These are phyloP conservation scores for Schizosaccharomyces versatilis DNA, from an alignment of 1,139 yeast species.

Conservation along the genomic window DNA sequence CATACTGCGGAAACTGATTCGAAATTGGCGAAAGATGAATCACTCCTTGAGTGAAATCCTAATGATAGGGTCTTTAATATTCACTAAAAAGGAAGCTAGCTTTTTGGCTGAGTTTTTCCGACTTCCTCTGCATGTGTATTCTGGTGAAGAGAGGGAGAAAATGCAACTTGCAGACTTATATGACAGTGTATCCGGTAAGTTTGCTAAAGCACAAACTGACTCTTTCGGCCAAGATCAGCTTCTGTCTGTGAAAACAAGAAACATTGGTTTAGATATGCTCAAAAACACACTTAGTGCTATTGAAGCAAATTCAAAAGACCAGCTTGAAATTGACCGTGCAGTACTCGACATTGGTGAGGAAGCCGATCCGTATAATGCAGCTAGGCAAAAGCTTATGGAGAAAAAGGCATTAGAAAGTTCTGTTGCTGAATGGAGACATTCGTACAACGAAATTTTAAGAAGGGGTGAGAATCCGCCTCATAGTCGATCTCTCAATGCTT, in stretches of 20 bases:
- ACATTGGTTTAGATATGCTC: constrained; percentile 13
- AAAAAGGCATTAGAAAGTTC: constrained; percentile 68
- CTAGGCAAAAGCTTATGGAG: constrained; percentile 58
- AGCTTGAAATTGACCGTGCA: constrained; percentile 14
- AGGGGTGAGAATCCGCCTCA: constrained; percentile 35
- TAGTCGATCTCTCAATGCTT: constrained; percentile 42
- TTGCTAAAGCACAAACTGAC: constrained; percentile 1
- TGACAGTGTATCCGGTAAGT: constrained; percentile 1
- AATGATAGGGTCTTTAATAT: constrained; percentile 35
- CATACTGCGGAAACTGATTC: constrained; percentile 7
- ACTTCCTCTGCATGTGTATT: constrained; percentile 22
- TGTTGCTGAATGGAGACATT: constrained; percentile 67
- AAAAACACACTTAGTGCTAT: constrained; percentile 11
- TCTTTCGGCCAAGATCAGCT: constrained; percentile 27
- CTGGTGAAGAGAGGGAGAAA: constrained; percentile 14
- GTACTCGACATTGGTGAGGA: constrained; percentile 35
- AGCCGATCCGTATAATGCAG: constrained; percentile 33
- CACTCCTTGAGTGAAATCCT: constrained; percentile 24
- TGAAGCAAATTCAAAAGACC: constrained; percentile 17
- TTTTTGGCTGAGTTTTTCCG: constrained; percentile 21
- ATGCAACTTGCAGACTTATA: constrained; percentile 2
- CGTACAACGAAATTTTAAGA: constrained; percentile 45
- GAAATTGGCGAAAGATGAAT: constrained; percentile 6
- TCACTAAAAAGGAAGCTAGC: constrained; percentile 43
- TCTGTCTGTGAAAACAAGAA: constrained; percentile 15